Conservation (phyloP, 1,284 basidiomycete species). For the Sporisorium exsertum region DNA sequence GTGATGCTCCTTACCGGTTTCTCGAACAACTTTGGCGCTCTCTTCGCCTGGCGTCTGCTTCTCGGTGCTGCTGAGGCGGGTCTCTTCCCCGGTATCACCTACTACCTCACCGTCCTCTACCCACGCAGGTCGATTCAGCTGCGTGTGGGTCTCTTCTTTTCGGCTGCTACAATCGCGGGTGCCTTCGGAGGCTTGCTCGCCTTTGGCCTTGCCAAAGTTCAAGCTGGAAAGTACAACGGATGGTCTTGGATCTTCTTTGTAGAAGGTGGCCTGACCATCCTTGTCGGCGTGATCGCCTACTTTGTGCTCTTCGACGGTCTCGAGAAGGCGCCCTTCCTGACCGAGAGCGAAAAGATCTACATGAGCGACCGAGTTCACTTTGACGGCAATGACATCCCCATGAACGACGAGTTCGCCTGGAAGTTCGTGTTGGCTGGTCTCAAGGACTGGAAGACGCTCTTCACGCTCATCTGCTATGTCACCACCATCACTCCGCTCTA, state of each 20-base stretch:
- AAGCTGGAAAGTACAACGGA: constrained; percentile 29
- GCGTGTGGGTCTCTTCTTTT: constrained; percentile 58
- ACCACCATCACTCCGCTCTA: constrained; percentile 59
- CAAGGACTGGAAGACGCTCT: constrained; percentile 60
- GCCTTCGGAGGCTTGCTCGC: constrained; percentile 71
- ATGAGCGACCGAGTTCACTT: constrained; percentile 51
- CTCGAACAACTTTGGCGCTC: constrained; percentile 68
- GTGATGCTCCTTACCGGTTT: constrained; percentile 71
- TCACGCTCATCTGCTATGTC: constrained; percentile 59
- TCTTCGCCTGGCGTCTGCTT: constrained; percentile 69
- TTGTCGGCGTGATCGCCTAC: constrained; percentile 69
- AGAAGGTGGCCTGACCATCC: constrained; percentile 72
- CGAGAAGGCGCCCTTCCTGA: constrained; percentile 54
- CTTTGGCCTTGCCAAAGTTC: constrained; percentile 63
- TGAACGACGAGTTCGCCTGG: constrained; percentile 59
- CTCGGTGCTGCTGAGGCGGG: constrained; percentile 67
- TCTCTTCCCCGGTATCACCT: constrained; percentile 56
- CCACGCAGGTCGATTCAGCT: constrained; percentile 53
- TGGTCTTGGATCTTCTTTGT: constrained; percentile 71
- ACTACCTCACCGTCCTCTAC: constrained; percentile 52
- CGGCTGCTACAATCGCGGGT: constrained; percentile 70
- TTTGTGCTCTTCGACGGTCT: constrained; percentile 52
- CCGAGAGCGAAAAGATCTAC: constrained; percentile 53
- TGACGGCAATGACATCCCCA: constrained; percentile 57
- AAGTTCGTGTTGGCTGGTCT: constrained; percentile 56